Base-by-base conservation (phyloP, 2,329 filamentous ascomycete species). In the Torrubiella hemipterigena region DNA sequence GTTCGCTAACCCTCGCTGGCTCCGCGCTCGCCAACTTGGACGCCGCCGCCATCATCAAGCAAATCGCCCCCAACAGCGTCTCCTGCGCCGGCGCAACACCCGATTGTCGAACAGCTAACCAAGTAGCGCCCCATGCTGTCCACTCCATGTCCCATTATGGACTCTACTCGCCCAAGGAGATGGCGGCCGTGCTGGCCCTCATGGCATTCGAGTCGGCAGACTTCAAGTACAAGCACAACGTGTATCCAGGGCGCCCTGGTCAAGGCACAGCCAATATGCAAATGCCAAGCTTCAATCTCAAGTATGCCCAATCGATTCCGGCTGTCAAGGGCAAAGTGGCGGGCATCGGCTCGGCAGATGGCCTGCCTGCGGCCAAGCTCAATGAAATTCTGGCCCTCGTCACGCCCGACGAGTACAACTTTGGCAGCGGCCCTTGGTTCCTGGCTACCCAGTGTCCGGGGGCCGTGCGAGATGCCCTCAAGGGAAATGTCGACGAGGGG, bases 151-250 rank as follows among this genome's bases (percentile, higher is more conserved):
- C 46, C 13, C 54, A 61, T 9, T 79, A 83, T 60, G 41, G 51
- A 4, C 58, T 86, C 42, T 63, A 55, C 29, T 51, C 52, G 20
- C 54, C 57, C 15, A 67, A 63, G 15, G 71, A 80, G 43, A 75
- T 81, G 48, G 82, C 82, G 6, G 81, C 77, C 15, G 53, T 87
- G 12, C 48, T 91, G 26, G 64, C 76, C 10, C 62, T 85, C 46
- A 79, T 83, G 59, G 71, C 77, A 9, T 77, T 76, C 48, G 85
- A 93, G 58, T 74, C 71, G 2, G 73, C 35, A 15, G 65, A 77
- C 39, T 82, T 87, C 57, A 65, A 69, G 45, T 87, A 72, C 66
- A 82, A 78, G 54, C 67, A 64, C 51, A 84, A 86, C 55, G 60
- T 74, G 43, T 41, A 32, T 20, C 57, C 60, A 39, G 68, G 65